Conservation (phyloP, 2,329 filamentous ascomycete genomes). For the Phialemoniopsis sp. region DNA sequence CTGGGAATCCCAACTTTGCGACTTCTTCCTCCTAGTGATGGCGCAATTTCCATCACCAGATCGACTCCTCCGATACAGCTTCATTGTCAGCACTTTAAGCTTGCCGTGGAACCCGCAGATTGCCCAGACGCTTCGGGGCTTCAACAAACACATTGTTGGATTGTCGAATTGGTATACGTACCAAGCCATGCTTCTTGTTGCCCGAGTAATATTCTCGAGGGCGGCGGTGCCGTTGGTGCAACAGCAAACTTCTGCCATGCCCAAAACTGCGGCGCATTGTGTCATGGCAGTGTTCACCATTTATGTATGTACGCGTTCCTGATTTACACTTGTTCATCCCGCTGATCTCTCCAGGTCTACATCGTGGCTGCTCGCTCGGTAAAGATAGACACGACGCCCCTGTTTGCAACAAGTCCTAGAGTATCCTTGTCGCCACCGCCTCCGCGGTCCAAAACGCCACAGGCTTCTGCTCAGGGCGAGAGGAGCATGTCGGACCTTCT, state of each 20-base stretch:
- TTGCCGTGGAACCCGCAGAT: conserved; percentile 69
- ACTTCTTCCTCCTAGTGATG: conserved; percentile 16
- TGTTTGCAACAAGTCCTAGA: conserved; percentile 35
- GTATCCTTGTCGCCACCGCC: conserved; percentile 13
- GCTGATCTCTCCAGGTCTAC: conserved; percentile 34
- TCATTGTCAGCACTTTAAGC: conserved; percentile 45
- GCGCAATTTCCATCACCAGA: conserved; percentile 35
- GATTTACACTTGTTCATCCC: conserved; percentile 9
- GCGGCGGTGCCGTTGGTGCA: conserved; percentile 27
- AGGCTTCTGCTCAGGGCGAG: conserved; percentile 21
- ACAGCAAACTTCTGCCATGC: conserved; percentile 9
- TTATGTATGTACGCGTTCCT: conserved; percentile 37
- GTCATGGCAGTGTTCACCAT: conserved; percentile 48
- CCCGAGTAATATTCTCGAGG: conserved; percentile 47
- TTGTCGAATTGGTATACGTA: conserved; percentile 63
- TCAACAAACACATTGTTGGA: conserved; percentile 54
- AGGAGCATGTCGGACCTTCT: conserved; percentile 42
- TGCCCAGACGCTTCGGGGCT: conserved; percentile 55
- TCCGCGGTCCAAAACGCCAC: conserved; percentile 4
- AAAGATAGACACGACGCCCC: conserved; percentile 51
- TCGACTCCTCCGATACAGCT: conserved; percentile 38
- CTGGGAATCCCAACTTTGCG: conserved; percentile 1
- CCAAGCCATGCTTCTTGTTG: conserved; percentile 54
- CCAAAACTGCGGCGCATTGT: conserved; percentile 48
- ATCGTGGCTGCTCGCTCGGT: conserved; percentile 38